Conservation (phyloP, 768 basidiomycete species). For the Pulveroboletus sp. region DNA sequence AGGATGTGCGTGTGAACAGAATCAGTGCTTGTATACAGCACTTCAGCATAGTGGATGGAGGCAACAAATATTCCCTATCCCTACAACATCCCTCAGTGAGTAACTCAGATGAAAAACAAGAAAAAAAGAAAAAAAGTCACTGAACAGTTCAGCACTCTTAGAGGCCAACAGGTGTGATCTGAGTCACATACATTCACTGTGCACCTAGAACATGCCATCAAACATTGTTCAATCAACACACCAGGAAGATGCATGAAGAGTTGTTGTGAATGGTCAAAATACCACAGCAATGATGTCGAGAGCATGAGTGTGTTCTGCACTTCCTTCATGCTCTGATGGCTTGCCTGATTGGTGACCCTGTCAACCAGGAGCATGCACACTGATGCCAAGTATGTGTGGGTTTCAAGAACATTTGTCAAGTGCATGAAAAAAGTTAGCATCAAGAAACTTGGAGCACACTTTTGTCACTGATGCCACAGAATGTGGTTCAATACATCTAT, state of each 20-base stretch:
- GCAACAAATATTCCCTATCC: constrained; percentile 54
- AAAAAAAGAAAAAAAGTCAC: no score
- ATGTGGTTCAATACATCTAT: constrained; percentile 90
- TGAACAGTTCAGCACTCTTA: constrained; percentile 30
- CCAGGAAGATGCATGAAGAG: constrained; percentile 46
- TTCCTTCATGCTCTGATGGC: constrained; percentile 60
- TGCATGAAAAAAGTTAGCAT: constrained; percentile 83
- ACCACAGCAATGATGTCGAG: constrained; percentile 62
- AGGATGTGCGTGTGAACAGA: constrained; percentile 53
- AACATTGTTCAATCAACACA: background rate
- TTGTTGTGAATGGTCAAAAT: constrained; percentile 45
- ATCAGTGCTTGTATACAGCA: constrained; percentile 68
- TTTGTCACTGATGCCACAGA: constrained; percentile 87
- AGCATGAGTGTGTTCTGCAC: constrained; percentile 56
- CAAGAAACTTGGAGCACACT: constrained; percentile 50
- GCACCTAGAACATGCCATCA: constrained; percentile 40
- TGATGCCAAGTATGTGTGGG: constrained; percentile 75
- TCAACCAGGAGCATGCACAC: constrained; percentile 83
- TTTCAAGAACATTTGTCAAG: constrained; percentile 77
- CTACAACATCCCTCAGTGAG: constrained; percentile 30
- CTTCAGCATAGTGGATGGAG: constrained; percentile 42
- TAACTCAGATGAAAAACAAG: constrained; percentile 53
- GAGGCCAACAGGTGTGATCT: constrained; percentile 39
- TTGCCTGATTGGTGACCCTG: constrained; percentile 64
- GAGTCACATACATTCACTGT: constrained; percentile 64